Base-by-base conservation (phyloP, 116 monocot species). In the Dioscorea cayenensis region DNA sequence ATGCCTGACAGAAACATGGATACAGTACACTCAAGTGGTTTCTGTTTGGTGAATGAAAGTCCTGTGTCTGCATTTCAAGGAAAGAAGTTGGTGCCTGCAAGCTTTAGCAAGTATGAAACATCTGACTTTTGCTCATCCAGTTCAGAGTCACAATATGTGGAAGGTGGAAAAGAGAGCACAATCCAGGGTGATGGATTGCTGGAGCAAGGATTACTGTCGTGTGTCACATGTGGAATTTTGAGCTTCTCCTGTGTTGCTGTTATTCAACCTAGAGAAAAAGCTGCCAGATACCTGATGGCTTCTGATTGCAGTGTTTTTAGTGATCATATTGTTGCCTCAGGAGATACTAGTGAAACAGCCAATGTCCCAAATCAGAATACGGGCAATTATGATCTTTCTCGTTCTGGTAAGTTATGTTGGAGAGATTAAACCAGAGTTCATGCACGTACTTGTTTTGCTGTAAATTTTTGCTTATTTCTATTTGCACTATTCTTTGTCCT, bases 151-250 rank as follows among this genome's bases (percentile, higher is more conserved):
- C 77, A 77, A 66, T 72, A 68, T 43, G 51, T 67, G 27, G 80
- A 83, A 51, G 69, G 73, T 75, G 90, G 75, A 12, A 94, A 84
- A 69, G 82, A 80, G 70, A 74, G 55, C 27, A 63, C 69, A 27
- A 37, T 73, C n/a, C 63, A 72, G 29, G 77, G 72, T 76, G 81
- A 87, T 61, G 87, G 81, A 1, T 64, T 91, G 65, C 71, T 94
- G 67, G 94, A 99, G 73, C 90, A 89, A 78, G 99, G 94, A 29
- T 69, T 99, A 52, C 38, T 99, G 35, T 94, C 94, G 68, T 99
- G 99, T 87, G 99, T 99, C 28, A 88, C 94, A 67, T 99, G 99
- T 76, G 99, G 99, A 59, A 90, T 99, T 70, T 85, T 99, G 76
- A 94, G 91, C 79, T 99, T 89, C 77, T 81, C 94, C 27, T 99